These are phyloP conservation scores for Nakataea oryzae DNA, from an alignment of 2,329 filamentous ascomycete genomes.

Conservation along the genomic window DNA sequence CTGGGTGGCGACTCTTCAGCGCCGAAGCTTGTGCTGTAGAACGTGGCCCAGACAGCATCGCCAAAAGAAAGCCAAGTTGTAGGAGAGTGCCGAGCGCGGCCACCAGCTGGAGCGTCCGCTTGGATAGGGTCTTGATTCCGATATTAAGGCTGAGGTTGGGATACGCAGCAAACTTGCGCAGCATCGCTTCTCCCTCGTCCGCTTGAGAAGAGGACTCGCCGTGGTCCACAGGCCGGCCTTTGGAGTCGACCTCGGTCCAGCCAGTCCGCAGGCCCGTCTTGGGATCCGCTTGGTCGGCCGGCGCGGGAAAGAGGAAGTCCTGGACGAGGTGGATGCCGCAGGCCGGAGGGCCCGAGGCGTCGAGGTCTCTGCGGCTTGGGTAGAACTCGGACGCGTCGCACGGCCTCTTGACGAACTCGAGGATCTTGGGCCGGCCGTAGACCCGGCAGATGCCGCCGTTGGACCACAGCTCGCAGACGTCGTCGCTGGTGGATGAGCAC, in stretches of 20 bases:
- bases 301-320: background rate
- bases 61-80: background rate
- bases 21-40: background rate
- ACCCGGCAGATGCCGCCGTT: conserved; percentile 19
- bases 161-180: too few species aligned
- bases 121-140: background rate
- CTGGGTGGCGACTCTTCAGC: background rate
- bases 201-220: background rate
- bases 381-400: background rate
- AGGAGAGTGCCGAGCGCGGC: background rate
- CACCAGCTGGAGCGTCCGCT: background rate
- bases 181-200: too few species aligned
- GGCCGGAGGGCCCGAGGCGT: background rate
- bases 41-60: background rate
- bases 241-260: background rate
- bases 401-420: background rate
- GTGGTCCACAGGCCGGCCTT: background rate
- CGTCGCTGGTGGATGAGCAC: conserved; percentile 25
- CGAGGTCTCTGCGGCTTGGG: background rate
- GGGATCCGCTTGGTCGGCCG: background rate
- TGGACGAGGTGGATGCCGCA: background rate
- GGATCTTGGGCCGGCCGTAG: conserved; percentile 12
- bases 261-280: background rate
- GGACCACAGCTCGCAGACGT: conserved; percentile 28
- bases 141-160: background rate